Evolutionary conservation across 2,329 filamentous ascomycete species (phyloP).

Genomic region (Dichotomopilus funicola): DNA sequence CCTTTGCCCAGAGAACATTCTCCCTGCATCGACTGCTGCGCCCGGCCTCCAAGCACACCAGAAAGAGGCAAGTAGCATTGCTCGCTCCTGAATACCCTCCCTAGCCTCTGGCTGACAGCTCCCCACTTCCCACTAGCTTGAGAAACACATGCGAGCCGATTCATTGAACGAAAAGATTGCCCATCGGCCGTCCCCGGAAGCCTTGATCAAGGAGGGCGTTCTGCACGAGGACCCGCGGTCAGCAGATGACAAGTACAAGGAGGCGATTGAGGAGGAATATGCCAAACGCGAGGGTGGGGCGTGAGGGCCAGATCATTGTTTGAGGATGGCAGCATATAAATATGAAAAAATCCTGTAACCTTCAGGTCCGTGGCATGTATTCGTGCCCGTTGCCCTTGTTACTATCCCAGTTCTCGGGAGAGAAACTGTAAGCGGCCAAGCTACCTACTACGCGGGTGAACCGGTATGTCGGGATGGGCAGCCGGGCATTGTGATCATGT

Average conservation of each 20-base stretch:
- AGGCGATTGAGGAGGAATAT: conserved; percentile 59
- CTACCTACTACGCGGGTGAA: too few relatives aligned
- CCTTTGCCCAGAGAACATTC: conserved; percentile 64
- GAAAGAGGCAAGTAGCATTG: conserved; percentile 49
- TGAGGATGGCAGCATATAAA: background rate
- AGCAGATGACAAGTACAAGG: conserved; percentile 50
- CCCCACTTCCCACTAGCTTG: conserved; percentile 43
- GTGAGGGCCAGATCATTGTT: conserved; percentile 27
- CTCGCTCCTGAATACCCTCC: background rate
- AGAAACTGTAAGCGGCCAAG: too few relatives aligned
- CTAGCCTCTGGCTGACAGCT: background rate
- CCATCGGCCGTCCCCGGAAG: conserved; percentile 67
- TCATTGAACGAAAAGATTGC: conserved; percentile 81
- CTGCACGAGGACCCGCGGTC: conserved; percentile 60
- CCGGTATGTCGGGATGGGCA: too few relatives aligned
- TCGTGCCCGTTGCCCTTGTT: too few relatives aligned
- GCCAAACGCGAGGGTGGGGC: conserved; percentile 57
- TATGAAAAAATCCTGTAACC: too few relatives aligned
- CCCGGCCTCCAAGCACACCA: conserved; percentile 75
- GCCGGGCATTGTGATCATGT: too few relatives aligned
- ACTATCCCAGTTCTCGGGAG: too few relatives aligned
- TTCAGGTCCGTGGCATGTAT: too few relatives aligned
- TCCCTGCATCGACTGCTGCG: conserved; percentile 70
- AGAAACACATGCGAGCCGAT: conserved; percentile 82
- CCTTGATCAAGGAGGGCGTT: conserved; percentile 73